Base-by-base conservation (phyloP, 495 filamentous ascomycete species). In the Penicillium maclennaniae region DNA sequence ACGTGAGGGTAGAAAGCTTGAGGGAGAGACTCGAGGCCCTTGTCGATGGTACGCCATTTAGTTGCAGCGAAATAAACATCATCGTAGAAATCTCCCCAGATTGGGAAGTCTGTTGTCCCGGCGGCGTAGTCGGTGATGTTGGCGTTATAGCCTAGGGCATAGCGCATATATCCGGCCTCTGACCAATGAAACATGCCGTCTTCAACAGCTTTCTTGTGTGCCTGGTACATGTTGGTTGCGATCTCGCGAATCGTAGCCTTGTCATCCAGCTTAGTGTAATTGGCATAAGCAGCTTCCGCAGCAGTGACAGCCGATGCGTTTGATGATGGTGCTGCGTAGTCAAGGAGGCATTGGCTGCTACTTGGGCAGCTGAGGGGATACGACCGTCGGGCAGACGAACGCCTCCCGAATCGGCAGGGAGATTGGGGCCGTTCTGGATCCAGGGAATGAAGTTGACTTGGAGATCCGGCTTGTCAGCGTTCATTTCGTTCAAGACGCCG, bases 371-470 rank as follows among this genome's bases (percentile, higher is more conserved):
- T 53, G 65, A 77, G 9, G 62, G 71, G 12, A 72, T 75, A 34
- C 61, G 79, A 43, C 68, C 80, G 61, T 70, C 69, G 4, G 60
- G 74, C 55, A 83, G 65, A 45, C 80, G 79, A 55, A 79, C 70
- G 0, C 82, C 81, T 16, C 78, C 71, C 25, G 74, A 58, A 50
- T 80, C 69, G 10, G 75, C 69, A 6, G 82, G 71, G 0, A 75
- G 67, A 50, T 87, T 87, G 4, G 66, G 62, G 41, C 65, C 77
- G 16, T 56, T 72, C 57, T 88, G 81, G 27, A 81, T 66, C 76
- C 80, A 88, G 0, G 77, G 77, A 37, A 87, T 86, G 54, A 88
- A 89, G 43, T 87, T 79, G 34, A 89, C 80, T 34, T 69, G 69
- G 6, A 82, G 71, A 19, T 79, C 73, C 12, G 76, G 70, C 43